Percentiles rank a stretch among this genome's conserved stretches.
Evolutionary conservation across 768 basidiomycete species (phyloP).

Genomic region (Gautieria morchelliformis): DNA sequence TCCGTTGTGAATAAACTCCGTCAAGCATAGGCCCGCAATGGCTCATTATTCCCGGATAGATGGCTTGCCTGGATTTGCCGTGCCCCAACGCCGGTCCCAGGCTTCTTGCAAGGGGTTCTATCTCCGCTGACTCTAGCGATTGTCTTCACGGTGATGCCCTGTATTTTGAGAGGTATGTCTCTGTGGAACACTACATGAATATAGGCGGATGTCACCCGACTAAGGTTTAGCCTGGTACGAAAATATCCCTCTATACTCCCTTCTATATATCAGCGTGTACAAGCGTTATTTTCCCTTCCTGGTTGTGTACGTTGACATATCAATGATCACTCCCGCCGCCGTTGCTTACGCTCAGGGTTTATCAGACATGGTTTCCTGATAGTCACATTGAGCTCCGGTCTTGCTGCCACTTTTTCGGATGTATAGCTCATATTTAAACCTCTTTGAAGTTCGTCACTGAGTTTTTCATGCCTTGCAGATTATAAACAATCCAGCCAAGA

Average conservation of each 20-base stretch:
- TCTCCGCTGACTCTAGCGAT: slow-evolving; percentile 56
- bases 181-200: background rate
- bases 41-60: slow-evolving; percentile 15
- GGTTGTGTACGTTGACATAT: slow-evolving; percentile 29
- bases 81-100: slow-evolving; percentile 22
- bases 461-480: slow-evolving; percentile 20
- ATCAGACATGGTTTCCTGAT: slow-evolving; percentile 61
- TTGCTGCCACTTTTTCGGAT: slow-evolving; percentile 31
- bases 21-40: background rate
- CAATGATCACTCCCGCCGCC: background rate
- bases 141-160: slow-evolving; percentile 51
- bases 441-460: background rate
- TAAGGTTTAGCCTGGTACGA: slow-evolving; percentile 54
- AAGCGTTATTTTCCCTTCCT: slow-evolving; percentile 63
- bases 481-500: slow-evolving; percentile 32
- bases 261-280: slow-evolving; percentile 64
- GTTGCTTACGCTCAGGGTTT: slow-evolving; percentile 17
- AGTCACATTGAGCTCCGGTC: slow-evolving; percentile 52
- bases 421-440: slow-evolving; percentile 12
- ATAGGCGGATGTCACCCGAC: background rate
- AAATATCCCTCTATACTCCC: slow-evolving; percentile 57
- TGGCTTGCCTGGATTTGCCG: slow-evolving; percentile 50
- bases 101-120: slow-evolving; percentile 56
- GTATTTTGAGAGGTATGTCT: slow-evolving; percentile 37
- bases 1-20: slow-evolving; percentile 18